Base-by-base conservation (phyloP, 2,329 filamentous ascomycete species). In the Apiospora hydei region DNA sequence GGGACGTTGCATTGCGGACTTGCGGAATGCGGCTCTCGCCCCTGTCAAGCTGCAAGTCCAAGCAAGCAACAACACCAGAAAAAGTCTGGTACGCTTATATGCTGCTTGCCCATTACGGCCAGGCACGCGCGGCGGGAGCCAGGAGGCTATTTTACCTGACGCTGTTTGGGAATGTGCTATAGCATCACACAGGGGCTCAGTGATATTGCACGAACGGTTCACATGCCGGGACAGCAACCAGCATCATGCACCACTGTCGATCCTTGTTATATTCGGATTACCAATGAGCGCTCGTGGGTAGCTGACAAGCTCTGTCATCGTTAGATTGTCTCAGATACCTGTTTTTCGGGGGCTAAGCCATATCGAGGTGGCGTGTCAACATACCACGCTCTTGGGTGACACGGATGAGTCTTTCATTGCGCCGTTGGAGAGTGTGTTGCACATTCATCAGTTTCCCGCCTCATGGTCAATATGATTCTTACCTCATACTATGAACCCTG, bases 281-380 rank as follows among this genome's bases (percentile, higher is more conserved):
- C 30, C 30, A 30, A 30, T 26, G 24, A 53, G 24, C 47, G 10
- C 47, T 18, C 51, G 18, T 34, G 14, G 18, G 53, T 34, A 38
- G 30, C 53, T 38, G 57, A 64, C 57, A n/a, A 64, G 57, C 57
- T 64, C 34, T 64, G 34, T 64, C 57, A 64, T 41, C 18, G 57
- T 64, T 41, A 10, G 18, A 64, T n/a, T 41, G 34, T 64, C 57
- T 64, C 57, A 41, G 18, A 64, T 64, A 64, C 57, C 57, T 64
- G 57, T 64, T 64, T 64, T 10, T 41, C 57, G 34, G 41, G 57
- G 38, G 57, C 57, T 64, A 64, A 64, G 34, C 57, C 57, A 4
- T 21, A 41, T 64, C 14, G 34, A 64, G 57, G 34, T 41, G 57
- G 30, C 16, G 34, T 38, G 34, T 41, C 21, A 64, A 64, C 30